Percentiles rank a stretch among this genome's conserved stretches.
Conservation (phyloP, 2,329 filamentous ascomycete genomes). For the Fusarium sp. region DNA sequence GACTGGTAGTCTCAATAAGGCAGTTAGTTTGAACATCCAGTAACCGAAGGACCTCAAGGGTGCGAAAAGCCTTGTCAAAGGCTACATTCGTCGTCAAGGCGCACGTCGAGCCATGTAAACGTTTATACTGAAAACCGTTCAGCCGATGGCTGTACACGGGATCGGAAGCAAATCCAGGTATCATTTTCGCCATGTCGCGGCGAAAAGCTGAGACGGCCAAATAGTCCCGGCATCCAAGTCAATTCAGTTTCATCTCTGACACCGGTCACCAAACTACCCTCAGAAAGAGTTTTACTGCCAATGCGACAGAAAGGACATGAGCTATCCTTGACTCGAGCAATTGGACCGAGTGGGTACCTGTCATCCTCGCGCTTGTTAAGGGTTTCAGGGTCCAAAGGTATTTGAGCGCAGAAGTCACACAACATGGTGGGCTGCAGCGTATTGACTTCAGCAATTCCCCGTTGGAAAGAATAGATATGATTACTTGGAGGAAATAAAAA, state of each 20-base stretch:
- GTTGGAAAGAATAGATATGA: not conserved
- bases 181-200: too few species aligned
- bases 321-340: not conserved
- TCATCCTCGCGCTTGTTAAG: fast-evolving
- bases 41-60: conserved; percentile 1
- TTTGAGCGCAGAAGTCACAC: not conserved
- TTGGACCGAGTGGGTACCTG: not conserved
- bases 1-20: not conserved
- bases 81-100: not conserved
- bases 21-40: not conserved
- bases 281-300: not conserved
- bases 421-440: not conserved
- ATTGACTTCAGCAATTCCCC: not conserved
- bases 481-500: not conserved
- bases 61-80: conserved; percentile 4
- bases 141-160: too few species aligned
- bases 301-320: not conserved
- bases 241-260: not conserved
- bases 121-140: not conserved
- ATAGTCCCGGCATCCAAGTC: fast-evolving
- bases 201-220: too few species aligned
- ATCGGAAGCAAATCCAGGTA: too few species aligned
- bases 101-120: not conserved
- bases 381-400: not conserved
- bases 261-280: not conserved